Evolutionary conservation across 169 alveolate genomes (phyloP).

Genomic region (Amoebophrya sp.): DNA sequence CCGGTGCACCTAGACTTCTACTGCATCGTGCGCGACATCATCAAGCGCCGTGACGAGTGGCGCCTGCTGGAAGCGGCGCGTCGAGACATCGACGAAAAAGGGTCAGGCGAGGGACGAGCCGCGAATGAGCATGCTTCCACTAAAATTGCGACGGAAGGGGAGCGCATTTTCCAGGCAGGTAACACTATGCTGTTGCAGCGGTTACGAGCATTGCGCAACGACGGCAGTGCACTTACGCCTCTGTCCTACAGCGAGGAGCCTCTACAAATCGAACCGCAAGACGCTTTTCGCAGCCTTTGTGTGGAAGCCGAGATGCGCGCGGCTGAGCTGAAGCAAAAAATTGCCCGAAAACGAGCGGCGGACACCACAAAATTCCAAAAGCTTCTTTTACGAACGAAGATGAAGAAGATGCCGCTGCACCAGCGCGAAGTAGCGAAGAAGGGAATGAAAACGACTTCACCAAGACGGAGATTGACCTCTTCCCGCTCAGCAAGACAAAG

Average conservation of each 20-base stretch:
- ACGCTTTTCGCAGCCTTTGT: background rate
- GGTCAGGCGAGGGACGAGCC: background rate
- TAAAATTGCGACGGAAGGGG: background rate
- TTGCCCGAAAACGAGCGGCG: background rate
- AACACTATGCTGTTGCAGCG: too few species aligned
- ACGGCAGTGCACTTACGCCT: too few species aligned
- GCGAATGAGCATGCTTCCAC: too few species aligned
- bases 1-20: background rate
- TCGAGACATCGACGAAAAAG: background rate
- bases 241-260: background rate
- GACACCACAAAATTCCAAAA: too few species aligned
- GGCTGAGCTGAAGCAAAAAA: background rate
- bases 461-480: background rate
- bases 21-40: background rate
- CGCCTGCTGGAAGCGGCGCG: background rate
- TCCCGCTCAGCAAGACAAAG: too few species aligned
- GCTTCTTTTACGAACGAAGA: background rate
- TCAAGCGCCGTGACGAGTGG: background rate
- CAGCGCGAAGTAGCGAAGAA: background rate
- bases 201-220: too few species aligned
- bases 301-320: background rate
- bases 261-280: background rate
- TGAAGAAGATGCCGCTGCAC: background rate
- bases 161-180: too few species aligned
- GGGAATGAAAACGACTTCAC: background rate